Evolutionary conservation across 768 basidiomycete genomes (phyloP), one percentile per base, ranked within the genome.

Genomic region (Mycena latifolia): DNA sequence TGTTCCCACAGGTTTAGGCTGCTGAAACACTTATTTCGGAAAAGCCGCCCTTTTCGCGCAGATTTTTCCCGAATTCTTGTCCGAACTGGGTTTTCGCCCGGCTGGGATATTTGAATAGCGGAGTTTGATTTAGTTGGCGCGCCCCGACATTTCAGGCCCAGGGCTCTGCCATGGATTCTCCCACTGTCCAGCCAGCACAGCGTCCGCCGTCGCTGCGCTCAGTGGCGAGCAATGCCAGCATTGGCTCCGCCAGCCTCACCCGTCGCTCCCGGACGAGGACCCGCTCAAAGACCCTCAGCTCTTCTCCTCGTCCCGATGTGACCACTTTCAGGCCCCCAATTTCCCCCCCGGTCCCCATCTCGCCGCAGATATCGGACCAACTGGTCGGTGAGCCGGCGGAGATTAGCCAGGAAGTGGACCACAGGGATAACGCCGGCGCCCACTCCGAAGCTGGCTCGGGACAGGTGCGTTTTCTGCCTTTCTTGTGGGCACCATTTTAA

Each of bases 221-320:
- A 1, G 81, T 85, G 43, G 80, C 83, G 28, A 86, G 84, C 76
- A 84, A 80, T 67, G 81, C 84, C 22, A 85, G 84, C 74, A 77
- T 82, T 35, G 33, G 33, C 71, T 81, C 79, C 5, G 77, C 80
- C 28, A 85, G 84, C 70, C 84, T 90, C 51, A 74, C 82, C 35
- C 86, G 88, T 67, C 84, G 86, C 51, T 77, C 86, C n/a, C 77
- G 85, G 65, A 84, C 82, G 47, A 80, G 86, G 72, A 79, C 84
- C 66, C 86, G 88, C 76, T 87, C 86, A 55, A 81, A 75, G 73
- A 87, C 88, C 25, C 77, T 85, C 59, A 85, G 39, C 54, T 33
- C 65, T 20, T 63, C 61, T 14, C 69, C 69, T 5, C 43, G 52
- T 14, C 60, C 69, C 1, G 69, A 70, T 28, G 27, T 46, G 10